Conservation (phyloP, 1,139 yeast species). For the Debaryomycetaceae sp. region DNA sequence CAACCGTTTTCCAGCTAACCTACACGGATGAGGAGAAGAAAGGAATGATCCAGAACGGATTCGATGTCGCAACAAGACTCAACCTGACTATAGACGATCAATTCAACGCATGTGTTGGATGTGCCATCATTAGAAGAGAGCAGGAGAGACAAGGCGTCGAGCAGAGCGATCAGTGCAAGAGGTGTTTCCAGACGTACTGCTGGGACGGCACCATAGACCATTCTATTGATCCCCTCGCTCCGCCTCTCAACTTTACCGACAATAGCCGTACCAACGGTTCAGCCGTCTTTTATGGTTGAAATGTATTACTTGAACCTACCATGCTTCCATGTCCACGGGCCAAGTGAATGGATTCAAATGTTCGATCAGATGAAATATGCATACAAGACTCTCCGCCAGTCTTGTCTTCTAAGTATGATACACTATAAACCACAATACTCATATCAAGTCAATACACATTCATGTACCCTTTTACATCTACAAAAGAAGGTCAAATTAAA, state of each 20-base stretch:
- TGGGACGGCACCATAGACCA: slow-evolving; percentile 32
- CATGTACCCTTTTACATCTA: too few species aligned
- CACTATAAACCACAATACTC: too few species aligned
- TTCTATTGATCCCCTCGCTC: slow-evolving; percentile 8
- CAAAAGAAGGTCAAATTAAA: too few species aligned
- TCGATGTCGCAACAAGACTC: slow-evolving; percentile 26
- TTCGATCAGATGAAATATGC: too few species aligned
- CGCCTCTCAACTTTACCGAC: slow-evolving; percentile 26
- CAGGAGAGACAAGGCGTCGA: slow-evolving; percentile 38
- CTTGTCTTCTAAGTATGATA: too few species aligned
- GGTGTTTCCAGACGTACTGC: slow-evolving; percentile 38
- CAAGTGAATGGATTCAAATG: too few species aligned
- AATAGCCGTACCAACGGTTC: slow-evolving; percentile 25
- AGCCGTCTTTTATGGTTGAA: slow-evolving; percentile 9
- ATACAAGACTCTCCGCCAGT: too few species aligned
- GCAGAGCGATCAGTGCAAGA: slow-evolving; percentile 36
- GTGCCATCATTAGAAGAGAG: slow-evolving; percentile 43
- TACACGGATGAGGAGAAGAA: slow-evolving; percentile 33
- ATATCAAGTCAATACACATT: too few species aligned
- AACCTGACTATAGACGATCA: slow-evolving; percentile 34
- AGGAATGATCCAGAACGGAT: slow-evolving; percentile 39
- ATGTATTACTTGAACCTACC: too few species aligned
- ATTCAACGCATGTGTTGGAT: slow-evolving; percentile 41
- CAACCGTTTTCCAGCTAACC: slow-evolving; percentile 31
- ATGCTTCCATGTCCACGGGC: too few species aligned